phyloP scores from a whole-genome alignment of 805 yeast genomes.

The Metschnikowia colocasiae region DNA sequence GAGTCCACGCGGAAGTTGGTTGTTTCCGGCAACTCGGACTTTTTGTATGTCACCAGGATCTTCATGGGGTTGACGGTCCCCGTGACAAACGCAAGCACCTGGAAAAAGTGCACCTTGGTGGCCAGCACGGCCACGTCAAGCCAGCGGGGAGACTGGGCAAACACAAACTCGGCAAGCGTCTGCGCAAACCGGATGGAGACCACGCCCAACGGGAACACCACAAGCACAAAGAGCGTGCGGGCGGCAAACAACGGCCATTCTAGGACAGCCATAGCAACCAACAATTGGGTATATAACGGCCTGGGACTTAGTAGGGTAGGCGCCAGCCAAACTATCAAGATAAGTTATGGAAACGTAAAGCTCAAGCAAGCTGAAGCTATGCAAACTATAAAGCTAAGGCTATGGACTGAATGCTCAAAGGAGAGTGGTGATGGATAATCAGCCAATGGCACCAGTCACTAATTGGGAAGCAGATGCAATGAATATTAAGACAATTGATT shows the following conservation, averaged over 20 bases:
- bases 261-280: constrained; percentile 4
- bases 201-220: constrained; percentile 24
- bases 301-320: too few relatives aligned
- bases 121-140: constrained; percentile 43
- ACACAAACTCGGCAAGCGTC: constrained; percentile 30
- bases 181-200: constrained; percentile 49
- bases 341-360: too few relatives aligned
- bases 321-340: too few relatives aligned
- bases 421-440: too few relatives aligned
- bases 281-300: too few relatives aligned
- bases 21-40: constrained; percentile 31
- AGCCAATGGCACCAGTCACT: too few relatives aligned
- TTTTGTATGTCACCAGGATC: constrained; percentile 49
- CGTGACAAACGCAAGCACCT: constrained; percentile 49
- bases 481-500: too few relatives aligned
- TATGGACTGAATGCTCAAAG: too few relatives aligned
- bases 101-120: constrained; percentile 59
- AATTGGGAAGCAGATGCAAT: too few relatives aligned
- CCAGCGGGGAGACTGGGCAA: constrained; percentile 28
- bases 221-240: constrained; percentile 22
- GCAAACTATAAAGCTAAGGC: too few relatives aligned
- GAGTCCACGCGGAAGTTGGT: constrained; percentile 21
- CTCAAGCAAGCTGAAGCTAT: too few relatives aligned
- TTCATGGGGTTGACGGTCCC: constrained; percentile 50
- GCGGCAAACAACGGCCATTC: constrained; percentile 15